These are phyloP conservation scores for Bodo saltans DNA, from an alignment of 78 protist species.

Conservation along the genomic window DNA sequence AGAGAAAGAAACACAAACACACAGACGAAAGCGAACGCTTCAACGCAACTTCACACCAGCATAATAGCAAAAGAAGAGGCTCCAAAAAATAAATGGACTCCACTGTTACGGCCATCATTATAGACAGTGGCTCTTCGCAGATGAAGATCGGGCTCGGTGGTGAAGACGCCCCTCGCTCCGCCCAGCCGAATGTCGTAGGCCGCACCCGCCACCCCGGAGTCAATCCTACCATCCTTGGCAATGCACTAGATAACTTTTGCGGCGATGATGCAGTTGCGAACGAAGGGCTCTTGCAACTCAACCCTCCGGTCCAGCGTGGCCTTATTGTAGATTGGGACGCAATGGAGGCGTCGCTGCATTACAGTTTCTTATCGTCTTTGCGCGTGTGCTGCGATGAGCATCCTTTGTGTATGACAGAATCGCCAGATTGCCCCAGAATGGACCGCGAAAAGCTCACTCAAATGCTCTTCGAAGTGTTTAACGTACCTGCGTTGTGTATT, in stretches of 20 bases:
- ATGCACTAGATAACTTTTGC: neutral
- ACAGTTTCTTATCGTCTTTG: neutral
- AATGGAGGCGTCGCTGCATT: neutral
- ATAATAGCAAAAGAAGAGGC: too few relatives aligned
- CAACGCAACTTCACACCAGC: too few relatives aligned
- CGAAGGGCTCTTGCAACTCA: neutral
- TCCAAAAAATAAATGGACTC: too few relatives aligned
- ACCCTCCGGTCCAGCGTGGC: neutral
- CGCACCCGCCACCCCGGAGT: conserved; percentile 75
- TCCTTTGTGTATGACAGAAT: neutral
- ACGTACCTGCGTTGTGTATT: neutral
- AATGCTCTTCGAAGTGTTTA: conserved; percentile 19
- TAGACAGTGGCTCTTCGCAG: conserved; percentile 54
- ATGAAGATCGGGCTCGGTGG: conserved; percentile 76
- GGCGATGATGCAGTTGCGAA: neutral
- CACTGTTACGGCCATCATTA: conserved; percentile 37
- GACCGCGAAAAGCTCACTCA: conserved; percentile 2
- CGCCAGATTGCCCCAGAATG: neutral
- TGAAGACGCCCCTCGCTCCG: conserved; percentile 83
- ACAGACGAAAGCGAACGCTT: too few relatives aligned
- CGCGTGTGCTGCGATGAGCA: conserved; percentile 10
- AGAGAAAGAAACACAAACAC: too few relatives aligned
- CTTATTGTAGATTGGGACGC: conserved; percentile 6
- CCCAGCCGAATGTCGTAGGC: conserved; percentile 79
- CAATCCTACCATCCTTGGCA: conserved; percentile 62